Evolutionary conservation across 2,329 filamentous ascomycete species (phyloP).

Genomic region (Metarhizium anisopliae): DNA sequence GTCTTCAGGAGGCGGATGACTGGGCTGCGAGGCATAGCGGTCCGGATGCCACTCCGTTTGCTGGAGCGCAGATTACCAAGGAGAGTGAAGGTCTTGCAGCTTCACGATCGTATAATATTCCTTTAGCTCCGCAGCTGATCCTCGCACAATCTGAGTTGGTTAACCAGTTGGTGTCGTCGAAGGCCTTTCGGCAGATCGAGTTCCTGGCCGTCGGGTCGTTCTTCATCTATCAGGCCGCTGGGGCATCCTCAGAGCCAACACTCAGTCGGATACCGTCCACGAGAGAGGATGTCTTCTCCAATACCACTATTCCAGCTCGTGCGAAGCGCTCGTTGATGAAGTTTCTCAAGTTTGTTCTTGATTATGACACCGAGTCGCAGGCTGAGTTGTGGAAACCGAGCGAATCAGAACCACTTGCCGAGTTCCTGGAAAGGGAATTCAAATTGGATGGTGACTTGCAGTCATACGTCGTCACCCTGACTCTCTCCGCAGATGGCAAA

Average conservation of each 20-base stretch:
- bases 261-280: constrained; percentile 75
- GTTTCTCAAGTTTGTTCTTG: constrained; percentile 78
- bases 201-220: constrained; percentile 91
- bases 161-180: constrained; percentile 76
- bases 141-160: constrained; percentile 75
- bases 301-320: constrained; percentile 64
- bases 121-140: constrained; percentile 77
- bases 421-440: constrained; percentile 54
- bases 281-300: constrained; percentile 83
- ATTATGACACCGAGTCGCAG: constrained; percentile 53
- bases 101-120: constrained; percentile 71
- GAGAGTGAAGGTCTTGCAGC: constrained; percentile 38
- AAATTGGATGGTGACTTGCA: constrained; percentile 61
- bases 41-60: constrained; percentile 16
- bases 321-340: constrained; percentile 87
- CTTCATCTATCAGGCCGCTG: constrained; percentile 57
- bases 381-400: constrained; percentile 48
- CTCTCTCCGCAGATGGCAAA: constrained; percentile 59
- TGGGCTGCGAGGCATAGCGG: constrained; percentile 49
- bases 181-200: constrained; percentile 80
- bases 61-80: constrained; percentile 25
- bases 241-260: constrained; percentile 18
- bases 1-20: constrained; percentile 67
- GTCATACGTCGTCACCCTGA: constrained; percentile 55
- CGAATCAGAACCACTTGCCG: constrained; percentile 43